phyloP scores from a whole-genome alignment of 2,329 filamentous ascomycete genomes.

The Colletotrichum acutatum region DNA sequence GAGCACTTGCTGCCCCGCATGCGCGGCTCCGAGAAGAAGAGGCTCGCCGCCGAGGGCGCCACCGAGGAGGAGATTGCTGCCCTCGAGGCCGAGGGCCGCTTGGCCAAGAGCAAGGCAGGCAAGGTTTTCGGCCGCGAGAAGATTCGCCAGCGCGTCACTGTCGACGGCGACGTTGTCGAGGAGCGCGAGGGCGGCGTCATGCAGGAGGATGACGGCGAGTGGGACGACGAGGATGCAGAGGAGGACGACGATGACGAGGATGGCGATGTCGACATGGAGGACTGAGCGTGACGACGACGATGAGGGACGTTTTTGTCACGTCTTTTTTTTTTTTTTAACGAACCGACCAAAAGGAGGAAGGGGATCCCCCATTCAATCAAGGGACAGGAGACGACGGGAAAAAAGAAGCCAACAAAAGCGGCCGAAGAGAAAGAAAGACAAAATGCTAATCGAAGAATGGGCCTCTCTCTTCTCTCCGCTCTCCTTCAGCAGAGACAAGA shows the following conservation, averaged over 20 bases:
- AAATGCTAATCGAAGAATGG: conserved; percentile 30
- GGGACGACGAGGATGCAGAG: conserved; percentile 34
- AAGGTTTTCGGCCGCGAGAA: conserved; percentile 57
- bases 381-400: not conserved
- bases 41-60: conserved; percentile 61
- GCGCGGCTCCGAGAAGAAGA: conserved; percentile 70
- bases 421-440: conserved; percentile 6
- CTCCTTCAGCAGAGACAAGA: not conserved
- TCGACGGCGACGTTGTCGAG: conserved; percentile 49
- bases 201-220: conserved; percentile 37
- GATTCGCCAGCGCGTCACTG: conserved; percentile 50
- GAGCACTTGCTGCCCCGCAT: conserved; percentile 88
- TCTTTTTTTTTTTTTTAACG: not conserved
- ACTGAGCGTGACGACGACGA: conserved; percentile 31
- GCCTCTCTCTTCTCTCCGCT: not conserved
- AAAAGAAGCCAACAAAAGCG: not conserved
- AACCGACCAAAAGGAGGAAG: not conserved
- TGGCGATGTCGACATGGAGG: conserved; percentile 47
- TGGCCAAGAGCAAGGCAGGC: conserved; percentile 43
- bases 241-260: conserved; percentile 41
- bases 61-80: conserved; percentile 61
- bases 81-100: conserved; percentile 51
- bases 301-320: not conserved
- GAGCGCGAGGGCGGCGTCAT: conserved; percentile 37
- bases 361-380: not conserved